Base-by-base conservation (phyloP, 2,329 filamentous ascomycete species). In the Ophiocordyceps polyrhachis-furcata region DNA sequence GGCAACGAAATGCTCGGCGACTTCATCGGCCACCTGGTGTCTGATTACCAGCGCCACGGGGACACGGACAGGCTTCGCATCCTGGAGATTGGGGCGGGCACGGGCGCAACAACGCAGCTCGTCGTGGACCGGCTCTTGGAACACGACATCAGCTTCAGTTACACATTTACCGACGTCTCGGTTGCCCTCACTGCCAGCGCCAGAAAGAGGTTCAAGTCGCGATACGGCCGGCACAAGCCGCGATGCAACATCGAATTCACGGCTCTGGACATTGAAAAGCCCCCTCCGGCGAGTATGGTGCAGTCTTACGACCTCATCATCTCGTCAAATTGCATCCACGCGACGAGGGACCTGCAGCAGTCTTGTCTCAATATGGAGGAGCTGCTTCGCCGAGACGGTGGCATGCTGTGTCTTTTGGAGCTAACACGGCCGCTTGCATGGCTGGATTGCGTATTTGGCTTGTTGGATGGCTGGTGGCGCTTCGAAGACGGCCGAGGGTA, bases 81-180 rank as follows among this genome's bases (percentile, higher is more conserved):
- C 35, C 55, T 71, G 43, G 65, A 69, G 49, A 48, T 68, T 8
- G 66, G 66, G 0, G 64, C 58, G 0, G 66, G 65, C 12, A 66
- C 64, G 1, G 66, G 66, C 3, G 64, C 61, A 0, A 69, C 66
- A 0, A 64, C 67, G 0, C 49, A 47, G 12, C 45, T 52, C 1
- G 21, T 68, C 1, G 45, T 63, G 0, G 46, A 54, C 0, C 38
- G 46, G 1, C 51, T 69, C 3, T 46, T 44, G 1, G 20, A 20
- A 0, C 19, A 19, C 9, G 28, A 40, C 25, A 20, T 45, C 13
- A 35, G 38, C 12, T 31, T 40, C 14, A 31, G 21, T 6, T 68
- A 69, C 45, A 64, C 61, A 0, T 63, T 68, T 46, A 68, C 65
- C 1, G 66, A 69, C 40, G 43, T 70, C 4, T 63, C 66, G 0